phyloP scores from a whole-genome alignment of 2,329 filamentous ascomycete species.

The Parastagonospora nodorum region DNA sequence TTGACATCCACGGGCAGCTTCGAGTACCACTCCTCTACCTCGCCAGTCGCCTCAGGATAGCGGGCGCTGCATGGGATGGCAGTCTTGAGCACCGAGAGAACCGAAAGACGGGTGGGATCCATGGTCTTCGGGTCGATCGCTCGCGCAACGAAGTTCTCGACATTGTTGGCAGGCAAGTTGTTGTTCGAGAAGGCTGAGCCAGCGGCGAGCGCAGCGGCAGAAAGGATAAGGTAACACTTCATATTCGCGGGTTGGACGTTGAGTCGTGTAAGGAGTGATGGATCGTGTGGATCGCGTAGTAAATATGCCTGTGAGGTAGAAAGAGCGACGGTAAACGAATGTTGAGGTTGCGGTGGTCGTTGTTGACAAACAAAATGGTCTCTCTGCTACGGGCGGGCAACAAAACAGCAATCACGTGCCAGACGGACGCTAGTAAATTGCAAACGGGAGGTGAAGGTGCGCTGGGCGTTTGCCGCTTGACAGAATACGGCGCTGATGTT shows the following conservation, averaged over 20 bases:
- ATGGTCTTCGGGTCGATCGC: conserved; percentile 16
- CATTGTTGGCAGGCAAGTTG: neutral
- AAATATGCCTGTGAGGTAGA: neutral
- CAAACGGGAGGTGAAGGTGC: neutral
- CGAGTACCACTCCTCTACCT: conserved; percentile 15
- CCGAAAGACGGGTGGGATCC: conserved; percentile 16
- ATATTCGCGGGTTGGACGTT: conserved; percentile 2
- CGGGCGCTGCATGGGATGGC: conserved; percentile 12
- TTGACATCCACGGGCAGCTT: conserved; percentile 19
- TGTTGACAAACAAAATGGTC: conserved; percentile 16
- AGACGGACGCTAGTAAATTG: neutral
- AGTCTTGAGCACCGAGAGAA: conserved; percentile 20
- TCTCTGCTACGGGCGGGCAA: neutral
- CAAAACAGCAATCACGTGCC: too few species aligned
- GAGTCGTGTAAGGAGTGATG: neutral
- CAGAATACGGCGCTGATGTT: too few species aligned
- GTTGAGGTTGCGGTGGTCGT: neutral
- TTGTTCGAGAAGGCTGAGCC: neutral
- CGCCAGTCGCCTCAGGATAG: conserved; percentile 9
- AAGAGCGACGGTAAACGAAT: neutral
- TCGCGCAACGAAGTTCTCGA: conserved; percentile 6
- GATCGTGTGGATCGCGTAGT: neutral
- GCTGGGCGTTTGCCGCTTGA: too few species aligned
- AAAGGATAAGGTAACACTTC: conserved; percentile 8
- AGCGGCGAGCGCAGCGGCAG: neutral